Conservation (phyloP, 83 land plant species). For the Picea abies region DNA sequence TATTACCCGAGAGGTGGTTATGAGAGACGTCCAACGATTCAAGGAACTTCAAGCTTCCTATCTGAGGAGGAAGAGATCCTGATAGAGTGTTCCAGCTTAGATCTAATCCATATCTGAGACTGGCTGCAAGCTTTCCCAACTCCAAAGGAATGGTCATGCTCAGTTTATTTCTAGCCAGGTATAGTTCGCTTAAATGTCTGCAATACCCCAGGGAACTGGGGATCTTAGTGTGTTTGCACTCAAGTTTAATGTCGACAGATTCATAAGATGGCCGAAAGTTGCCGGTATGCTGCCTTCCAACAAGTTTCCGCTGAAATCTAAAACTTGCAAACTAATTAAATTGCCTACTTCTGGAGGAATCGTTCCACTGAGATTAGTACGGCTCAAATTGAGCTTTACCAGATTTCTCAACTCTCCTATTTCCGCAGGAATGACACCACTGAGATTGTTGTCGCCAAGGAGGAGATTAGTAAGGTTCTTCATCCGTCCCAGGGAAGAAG, state of each 20-base stretch:
- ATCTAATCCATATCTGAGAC: conserved; percentile 29
- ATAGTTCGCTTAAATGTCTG: not conserved
- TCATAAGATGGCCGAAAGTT: too few relatives aligned
- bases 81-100: conserved; percentile 49
- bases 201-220: conserved; percentile 14
- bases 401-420: too few relatives aligned
- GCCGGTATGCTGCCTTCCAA: too few relatives aligned
- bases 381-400: too few relatives aligned
- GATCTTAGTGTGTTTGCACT: not conserved
- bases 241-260: too few relatives aligned
- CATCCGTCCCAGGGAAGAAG: too few relatives aligned
- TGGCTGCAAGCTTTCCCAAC: conserved; percentile 6
- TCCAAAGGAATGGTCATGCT: conserved; percentile 18
- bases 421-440: too few relatives aligned
- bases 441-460: too few relatives aligned
- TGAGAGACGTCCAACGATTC: conserved; percentile 23
- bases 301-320: not conserved
- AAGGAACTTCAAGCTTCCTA: conserved; percentile 26
- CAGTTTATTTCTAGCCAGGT: conserved; percentile 22
- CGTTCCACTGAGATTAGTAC: too few relatives aligned
- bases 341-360: too few relatives aligned
- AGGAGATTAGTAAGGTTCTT: too few relatives aligned
- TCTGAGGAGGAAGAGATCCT: conserved; percentile 44
- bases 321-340: too few relatives aligned
- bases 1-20: conserved; percentile 40